These are phyloP conservation scores for Xylariaceae sp. DNA, from an alignment of 2,329 filamentous ascomycete species.

Conservation along the genomic window DNA sequence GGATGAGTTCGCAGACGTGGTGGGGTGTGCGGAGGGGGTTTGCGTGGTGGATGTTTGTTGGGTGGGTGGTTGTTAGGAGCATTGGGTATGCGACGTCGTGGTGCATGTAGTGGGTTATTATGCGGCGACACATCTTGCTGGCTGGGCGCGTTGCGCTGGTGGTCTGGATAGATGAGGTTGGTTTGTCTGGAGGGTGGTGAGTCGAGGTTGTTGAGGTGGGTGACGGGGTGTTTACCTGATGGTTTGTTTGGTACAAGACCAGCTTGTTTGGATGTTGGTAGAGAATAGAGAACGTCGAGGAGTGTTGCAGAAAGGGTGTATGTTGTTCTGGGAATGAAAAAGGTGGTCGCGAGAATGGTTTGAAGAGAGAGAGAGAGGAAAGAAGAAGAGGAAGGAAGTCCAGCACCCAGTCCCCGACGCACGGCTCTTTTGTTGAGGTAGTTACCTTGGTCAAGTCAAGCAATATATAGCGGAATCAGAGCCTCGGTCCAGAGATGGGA, in stretches of 20 bases:
- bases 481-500: too few species aligned
- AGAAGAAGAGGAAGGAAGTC: neutral
- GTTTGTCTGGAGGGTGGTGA: neutral
- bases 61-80: slow-evolving; percentile 10
- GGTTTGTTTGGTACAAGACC: neutral
- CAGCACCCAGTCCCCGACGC: too few species aligned
- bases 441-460: too few species aligned
- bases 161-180: too few species aligned
- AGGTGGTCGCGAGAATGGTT: neutral
- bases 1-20: slow-evolving; percentile 24
- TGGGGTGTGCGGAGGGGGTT: slow-evolving; percentile 21
- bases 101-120: slow-evolving; percentile 27
- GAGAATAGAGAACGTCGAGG: neutral
- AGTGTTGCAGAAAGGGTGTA: neutral
- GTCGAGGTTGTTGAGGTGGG: neutral
- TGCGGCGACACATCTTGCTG: slow-evolving; percentile 24
- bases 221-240: neutral
- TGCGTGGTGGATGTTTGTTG: slow-evolving; percentile 8
- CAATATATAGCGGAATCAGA: too few species aligned
- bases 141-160: too few species aligned
- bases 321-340: neutral
- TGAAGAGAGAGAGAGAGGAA: neutral
- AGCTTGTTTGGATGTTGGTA: neutral
- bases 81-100: slow-evolving; percentile 27
- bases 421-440: too few species aligned